A percentile compares a stretch with the other conserved stretches of the same genome.
These are phyloP conservation scores for Arachis monticola DNA, from an alignment of 331 rosid species.

Conservation along the genomic window DNA sequence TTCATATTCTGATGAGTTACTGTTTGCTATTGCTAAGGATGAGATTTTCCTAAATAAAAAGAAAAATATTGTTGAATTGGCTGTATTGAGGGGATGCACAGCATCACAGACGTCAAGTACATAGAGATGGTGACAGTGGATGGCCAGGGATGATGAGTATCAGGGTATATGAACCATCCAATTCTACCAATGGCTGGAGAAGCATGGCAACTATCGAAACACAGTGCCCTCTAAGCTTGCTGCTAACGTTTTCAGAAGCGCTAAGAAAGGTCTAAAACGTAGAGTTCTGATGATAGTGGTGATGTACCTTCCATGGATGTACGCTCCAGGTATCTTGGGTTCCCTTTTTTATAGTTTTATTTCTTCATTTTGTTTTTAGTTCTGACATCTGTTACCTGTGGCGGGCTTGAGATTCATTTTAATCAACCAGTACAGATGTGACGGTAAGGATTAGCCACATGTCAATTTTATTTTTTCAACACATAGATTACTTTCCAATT, in stretches of 20 bases:
- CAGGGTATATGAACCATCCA: constrained; percentile 94
- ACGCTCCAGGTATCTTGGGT: constrained; percentile 71
- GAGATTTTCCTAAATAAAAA: constrained; percentile 97
- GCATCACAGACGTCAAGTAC: constrained; percentile 59
- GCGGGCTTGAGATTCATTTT: constrained; percentile 87
- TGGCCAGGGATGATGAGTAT: constrained; percentile 99
- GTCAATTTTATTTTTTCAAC: no score
- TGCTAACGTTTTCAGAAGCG: constrained; percentile 90
- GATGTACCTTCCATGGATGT: constrained; percentile 74
- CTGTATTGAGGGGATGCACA: constrained; percentile 92
- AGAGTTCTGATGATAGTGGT: constrained; percentile 94
- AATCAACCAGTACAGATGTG: constrained; percentile 99
- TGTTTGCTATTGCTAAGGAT: constrained; percentile 54
- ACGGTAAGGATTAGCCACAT: constrained; percentile 71
- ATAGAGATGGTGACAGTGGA: constrained; percentile 79
- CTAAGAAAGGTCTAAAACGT: constrained; percentile 79
- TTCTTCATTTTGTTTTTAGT: constrained; percentile 29
- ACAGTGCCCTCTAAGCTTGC: constrained; percentile 93
- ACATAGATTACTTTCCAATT: no score
- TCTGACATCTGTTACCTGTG: constrained; percentile 62
- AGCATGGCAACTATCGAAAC: constrained; percentile 88
- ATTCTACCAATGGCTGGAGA: constrained; percentile 97
- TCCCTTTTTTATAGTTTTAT: background rate
- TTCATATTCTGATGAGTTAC: constrained; percentile 41
- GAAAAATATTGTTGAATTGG: constrained; percentile 94